phyloP scores from a whole-genome alignment of 139 green algal species.

The Chlorella sp. region DNA sequence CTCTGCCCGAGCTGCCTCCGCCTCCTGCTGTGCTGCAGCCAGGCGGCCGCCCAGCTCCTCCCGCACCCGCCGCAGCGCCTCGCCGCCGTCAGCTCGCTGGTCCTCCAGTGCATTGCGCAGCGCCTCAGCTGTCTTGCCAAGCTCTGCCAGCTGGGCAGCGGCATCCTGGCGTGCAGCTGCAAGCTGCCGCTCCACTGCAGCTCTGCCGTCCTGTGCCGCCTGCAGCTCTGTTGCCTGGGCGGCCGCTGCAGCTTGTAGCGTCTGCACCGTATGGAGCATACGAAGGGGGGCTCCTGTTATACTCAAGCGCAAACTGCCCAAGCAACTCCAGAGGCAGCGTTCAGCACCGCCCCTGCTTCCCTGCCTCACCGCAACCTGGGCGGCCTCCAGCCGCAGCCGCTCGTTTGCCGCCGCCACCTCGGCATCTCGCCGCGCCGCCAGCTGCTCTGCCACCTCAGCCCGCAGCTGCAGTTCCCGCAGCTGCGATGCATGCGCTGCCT shows the following conservation, averaged over 20 bases:
- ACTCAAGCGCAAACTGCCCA: too few species aligned
- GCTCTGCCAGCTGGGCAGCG: background rate
- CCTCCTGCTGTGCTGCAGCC: background rate
- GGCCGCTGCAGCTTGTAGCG: background rate
- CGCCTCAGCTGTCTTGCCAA: background rate
- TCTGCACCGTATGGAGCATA: too few species aligned
- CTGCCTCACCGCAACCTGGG: constrained; percentile 17
- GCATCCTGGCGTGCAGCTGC: background rate
- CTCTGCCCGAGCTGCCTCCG: background rate
- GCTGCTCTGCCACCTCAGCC: constrained; percentile 26
- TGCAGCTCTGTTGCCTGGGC: background rate
- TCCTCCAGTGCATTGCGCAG: constrained; percentile 28
- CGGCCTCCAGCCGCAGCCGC: constrained; percentile 9
- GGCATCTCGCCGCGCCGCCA: constrained; percentile 10
- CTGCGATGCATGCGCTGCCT: background rate
- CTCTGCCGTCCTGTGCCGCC: background rate
- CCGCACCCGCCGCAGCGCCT: background rate
- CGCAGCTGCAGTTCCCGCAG: constrained; percentile 38
- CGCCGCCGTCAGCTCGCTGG: background rate
- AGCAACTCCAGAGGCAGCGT: too few species aligned
- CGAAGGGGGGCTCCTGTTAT: too few species aligned
- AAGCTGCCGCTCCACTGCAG: background rate
- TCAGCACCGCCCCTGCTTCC: too few species aligned
- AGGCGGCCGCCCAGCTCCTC: background rate
- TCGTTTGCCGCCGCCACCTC: constrained; percentile 26